phyloP scores from a whole-genome alignment of 2,329 filamentous ascomycete species.

The Ceratocystiopsis sp. region DNA sequence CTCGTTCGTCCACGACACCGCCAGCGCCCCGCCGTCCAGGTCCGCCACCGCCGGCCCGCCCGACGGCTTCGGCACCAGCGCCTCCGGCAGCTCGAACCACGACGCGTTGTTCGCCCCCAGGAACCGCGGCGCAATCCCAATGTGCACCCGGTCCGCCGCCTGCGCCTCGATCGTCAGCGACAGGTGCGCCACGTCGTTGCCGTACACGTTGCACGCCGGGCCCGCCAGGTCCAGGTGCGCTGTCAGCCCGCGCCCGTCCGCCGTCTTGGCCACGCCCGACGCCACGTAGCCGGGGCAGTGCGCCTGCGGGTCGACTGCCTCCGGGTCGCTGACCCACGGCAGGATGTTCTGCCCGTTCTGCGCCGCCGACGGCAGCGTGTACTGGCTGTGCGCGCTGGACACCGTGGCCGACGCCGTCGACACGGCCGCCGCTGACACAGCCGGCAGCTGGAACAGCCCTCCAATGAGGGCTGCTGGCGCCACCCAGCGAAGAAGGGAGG shows the following conservation, averaged over 20 bases:
- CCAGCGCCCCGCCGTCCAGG: constrained; percentile 18
- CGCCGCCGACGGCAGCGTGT: constrained; percentile 27
- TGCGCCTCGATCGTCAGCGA: constrained; percentile 42
- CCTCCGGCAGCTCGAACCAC: constrained; percentile 50
- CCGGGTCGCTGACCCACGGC: constrained; percentile 47
- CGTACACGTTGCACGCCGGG: constrained; percentile 57
- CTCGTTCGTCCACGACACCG: constrained; percentile 34
- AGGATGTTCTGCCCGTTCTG: constrained; percentile 30
- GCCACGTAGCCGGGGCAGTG: constrained; percentile 55
- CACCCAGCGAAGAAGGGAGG: too few species aligned
- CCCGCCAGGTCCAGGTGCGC: constrained; percentile 57
- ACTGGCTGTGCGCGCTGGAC: constrained; percentile 12
- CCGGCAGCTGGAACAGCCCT: too few species aligned
- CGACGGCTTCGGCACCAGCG: constrained; percentile 40
- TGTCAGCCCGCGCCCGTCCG: constrained; percentile 29
- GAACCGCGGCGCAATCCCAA: constrained; percentile 51
- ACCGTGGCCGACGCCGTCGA: constrained; percentile 4
- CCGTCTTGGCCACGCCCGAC: constrained; percentile 30
- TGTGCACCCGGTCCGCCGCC: constrained; percentile 39
- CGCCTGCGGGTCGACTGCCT: constrained; percentile 44
- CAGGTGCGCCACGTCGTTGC: constrained; percentile 52
- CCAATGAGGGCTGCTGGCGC: too few species aligned
- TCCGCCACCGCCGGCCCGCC: constrained; percentile 16
- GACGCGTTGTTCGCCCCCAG: constrained; percentile 43
- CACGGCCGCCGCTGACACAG: background rate